These are phyloP conservation scores for Pistacia integerrima DNA, from an alignment of 345 rosid genomes.

Conservation along the genomic window DNA sequence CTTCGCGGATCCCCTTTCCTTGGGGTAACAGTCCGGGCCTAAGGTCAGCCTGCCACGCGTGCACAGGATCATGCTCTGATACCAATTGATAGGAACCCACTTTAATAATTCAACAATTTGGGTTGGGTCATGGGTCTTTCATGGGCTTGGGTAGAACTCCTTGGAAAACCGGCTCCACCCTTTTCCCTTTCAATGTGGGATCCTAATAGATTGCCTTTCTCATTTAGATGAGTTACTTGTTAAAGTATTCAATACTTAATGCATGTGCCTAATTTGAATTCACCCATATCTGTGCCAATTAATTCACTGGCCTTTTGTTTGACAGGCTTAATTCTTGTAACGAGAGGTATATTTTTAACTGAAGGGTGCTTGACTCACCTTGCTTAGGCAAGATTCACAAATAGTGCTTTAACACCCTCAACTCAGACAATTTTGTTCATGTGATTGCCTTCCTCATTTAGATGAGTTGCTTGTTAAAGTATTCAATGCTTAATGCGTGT, in stretches of 20 bases:
- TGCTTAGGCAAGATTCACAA: background rate
- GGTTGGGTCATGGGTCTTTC: no score
- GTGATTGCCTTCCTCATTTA: background rate
- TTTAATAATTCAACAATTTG: no score
- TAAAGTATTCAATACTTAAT: background rate
- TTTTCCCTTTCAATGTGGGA: no score
- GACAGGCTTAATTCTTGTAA: background rate
- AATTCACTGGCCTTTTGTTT: conserved; percentile 1
- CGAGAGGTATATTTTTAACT: background rate
- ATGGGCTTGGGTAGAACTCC: no score
- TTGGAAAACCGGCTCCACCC: no score
- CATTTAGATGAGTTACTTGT: background rate
- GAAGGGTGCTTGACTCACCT: background rate
- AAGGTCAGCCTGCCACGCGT: no score
- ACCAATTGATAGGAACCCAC: no score
- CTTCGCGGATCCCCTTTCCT: no score
- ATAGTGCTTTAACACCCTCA: background rate
- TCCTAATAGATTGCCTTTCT: background rate
- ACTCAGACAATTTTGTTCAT: background rate
- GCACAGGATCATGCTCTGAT: no score
- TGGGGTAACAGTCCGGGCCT: no score
- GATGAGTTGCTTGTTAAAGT: background rate
- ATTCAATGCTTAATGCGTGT: background rate
- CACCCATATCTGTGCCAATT: background rate
- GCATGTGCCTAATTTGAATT: background rate